Conservation (phyloP, 768 basidiomycete species). For the Amanita subjunquillea region DNA sequence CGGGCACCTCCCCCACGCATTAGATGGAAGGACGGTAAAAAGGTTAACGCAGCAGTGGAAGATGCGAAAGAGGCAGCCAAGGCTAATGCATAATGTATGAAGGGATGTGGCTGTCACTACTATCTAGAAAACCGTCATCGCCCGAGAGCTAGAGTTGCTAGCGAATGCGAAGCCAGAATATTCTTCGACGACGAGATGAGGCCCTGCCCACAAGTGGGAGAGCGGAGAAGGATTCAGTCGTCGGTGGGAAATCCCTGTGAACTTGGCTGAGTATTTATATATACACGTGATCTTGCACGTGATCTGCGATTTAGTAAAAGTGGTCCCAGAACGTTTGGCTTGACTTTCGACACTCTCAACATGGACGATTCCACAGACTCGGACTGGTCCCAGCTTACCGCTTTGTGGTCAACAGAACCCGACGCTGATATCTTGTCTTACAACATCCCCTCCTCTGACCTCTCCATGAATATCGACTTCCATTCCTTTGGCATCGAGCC, state of each 20-base stretch:
- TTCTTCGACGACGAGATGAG: slow-evolving; percentile 32
- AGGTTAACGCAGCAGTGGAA: slow-evolving; percentile 91
- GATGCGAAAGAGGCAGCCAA: slow-evolving; percentile 85
- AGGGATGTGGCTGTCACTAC: slow-evolving; percentile 53
- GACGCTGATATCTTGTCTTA: slow-evolving; percentile 32
- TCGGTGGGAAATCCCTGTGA: not conserved
- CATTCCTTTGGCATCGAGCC: slow-evolving; percentile 57
- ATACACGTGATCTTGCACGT: not conserved
- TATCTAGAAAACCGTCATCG: slow-evolving; percentile 71
- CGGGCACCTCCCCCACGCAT: slow-evolving; percentile 94
- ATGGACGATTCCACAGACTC: slow-evolving; percentile 25
- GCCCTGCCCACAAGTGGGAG: not conserved
- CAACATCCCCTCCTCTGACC: slow-evolving; percentile 11
- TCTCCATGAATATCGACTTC: slow-evolving; percentile 55
- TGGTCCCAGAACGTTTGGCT: not conserved
- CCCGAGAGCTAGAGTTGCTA: slow-evolving; percentile 53
- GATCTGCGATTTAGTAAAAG: not conserved
- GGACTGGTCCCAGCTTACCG: slow-evolving; percentile 46
- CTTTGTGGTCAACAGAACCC: slow-evolving; percentile 32
- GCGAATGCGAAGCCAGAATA: slow-evolving; percentile 55
- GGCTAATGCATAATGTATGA: slow-evolving; percentile 23
- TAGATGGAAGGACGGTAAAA: slow-evolving; percentile 93
- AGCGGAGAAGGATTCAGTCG: not conserved
- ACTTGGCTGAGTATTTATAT: not conserved
- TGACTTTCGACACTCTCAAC: slow-evolving; percentile 9